These are phyloP conservation scores for Diaporthe batatas DNA, from an alignment of 2,329 filamentous ascomycete species.

Conservation along the genomic window DNA sequence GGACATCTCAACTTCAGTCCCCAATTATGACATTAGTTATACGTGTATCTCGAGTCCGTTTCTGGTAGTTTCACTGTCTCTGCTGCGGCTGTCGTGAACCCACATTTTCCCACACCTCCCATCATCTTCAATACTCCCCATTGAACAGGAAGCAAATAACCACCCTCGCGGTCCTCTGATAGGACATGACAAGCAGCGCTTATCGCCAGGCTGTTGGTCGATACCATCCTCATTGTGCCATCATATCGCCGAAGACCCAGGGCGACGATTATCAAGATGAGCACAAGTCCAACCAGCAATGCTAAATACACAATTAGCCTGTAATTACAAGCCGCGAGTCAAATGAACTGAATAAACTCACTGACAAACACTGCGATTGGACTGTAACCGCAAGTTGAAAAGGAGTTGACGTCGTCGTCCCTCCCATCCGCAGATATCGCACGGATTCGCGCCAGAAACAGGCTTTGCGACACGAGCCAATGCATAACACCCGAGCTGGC, in stretches of 20 bases:
- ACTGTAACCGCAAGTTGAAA: conserved; percentile 50
- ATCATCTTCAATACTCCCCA: not conserved
- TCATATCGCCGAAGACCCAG: not conserved
- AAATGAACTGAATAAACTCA: not conserved
- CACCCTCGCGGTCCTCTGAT: conserved; percentile 43
- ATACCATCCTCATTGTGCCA: conserved; percentile 7
- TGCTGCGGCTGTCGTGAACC: not conserved
- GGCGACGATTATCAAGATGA: not conserved
- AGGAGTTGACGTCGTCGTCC: conserved; percentile 47
- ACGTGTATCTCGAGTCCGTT: not conserved
- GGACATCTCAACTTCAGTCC: too few relatives aligned
- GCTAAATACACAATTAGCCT: not conserved
- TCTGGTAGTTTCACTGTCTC: not conserved
- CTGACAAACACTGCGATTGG: conserved; percentile 47
- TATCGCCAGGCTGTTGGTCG: conserved; percentile 50
- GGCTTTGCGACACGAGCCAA: conserved; percentile 62
- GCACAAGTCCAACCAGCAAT: not conserved
- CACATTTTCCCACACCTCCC: not conserved
- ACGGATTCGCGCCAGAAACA: conserved; percentile 58
- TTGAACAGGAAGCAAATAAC: conserved; percentile 37
- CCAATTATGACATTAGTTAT: not conserved
- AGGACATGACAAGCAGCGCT: conserved; percentile 49
- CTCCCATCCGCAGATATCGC: conserved; percentile 46
- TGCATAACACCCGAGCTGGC: conserved; percentile 55
- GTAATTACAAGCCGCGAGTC: not conserved